Base-by-base conservation (phyloP, 1,284 basidiomycete genomes). In the Papiliotrema flavescens region DNA sequence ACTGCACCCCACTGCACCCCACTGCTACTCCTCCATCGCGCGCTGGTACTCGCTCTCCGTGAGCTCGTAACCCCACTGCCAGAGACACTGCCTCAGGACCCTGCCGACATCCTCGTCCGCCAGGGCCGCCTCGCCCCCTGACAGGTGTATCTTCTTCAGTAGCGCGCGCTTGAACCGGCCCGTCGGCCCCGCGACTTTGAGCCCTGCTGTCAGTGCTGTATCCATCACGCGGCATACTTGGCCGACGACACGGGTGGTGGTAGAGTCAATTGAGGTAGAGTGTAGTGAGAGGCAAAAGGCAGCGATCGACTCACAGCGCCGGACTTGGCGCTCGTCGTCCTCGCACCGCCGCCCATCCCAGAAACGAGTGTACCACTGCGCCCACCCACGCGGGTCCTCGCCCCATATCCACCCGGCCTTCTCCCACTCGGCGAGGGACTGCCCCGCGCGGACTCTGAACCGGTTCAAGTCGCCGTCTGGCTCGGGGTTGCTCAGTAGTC, bases 351-450 rank as follows among this genome's bases (percentile, higher is more conserved):
- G 62, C 0, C 79, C 79, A n/a, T 71, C 63, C 62, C 76, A 79
- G 63, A 79, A 80, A 15, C 77, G 64, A 17, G 67, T 61, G 67
- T 80, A 80, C 76, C 76, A 77, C 56, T 77, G 70, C 23, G 77
- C 78, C 79, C 79, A 80, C 17, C 79, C 79, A 23, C 79, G 55
- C 7, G 78, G 78, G 67, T 80, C 79, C 11, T 69, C 73, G 3
- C 55, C 41, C 57, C 73, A 73, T 20, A 80, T 75, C 79, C 79
- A 80, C 2, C 78, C 78, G 5, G 73, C 68, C 49, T 78, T 75
- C 54, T 80, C 79, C 79, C 79, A 80, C 37, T 79, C 78, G 45
- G 70, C 66, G 19, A 80, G 62, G 14, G 68, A 67, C 53, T 79
- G 78, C 1, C 79, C 78, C 0, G 79, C 79, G 43, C 73, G 67